Evolutionary conservation across 257 asterid species (phyloP).

Genomic region (Scutellaria baicalensis): DNA sequence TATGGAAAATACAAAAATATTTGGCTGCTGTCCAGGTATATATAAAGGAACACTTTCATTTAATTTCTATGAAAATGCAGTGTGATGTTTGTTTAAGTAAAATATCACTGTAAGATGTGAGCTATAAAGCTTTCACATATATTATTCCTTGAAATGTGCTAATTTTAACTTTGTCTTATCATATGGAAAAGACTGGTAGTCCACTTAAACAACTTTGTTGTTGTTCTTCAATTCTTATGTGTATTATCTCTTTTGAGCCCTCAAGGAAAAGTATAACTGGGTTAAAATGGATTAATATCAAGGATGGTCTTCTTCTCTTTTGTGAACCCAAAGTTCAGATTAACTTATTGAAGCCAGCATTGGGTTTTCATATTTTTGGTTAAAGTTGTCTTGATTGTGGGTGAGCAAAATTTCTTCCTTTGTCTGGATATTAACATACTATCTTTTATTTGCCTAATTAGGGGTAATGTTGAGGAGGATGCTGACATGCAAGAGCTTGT

Average conservation of each 20-base stretch:
- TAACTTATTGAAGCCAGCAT: background rate
- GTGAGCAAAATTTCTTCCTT: constrained; percentile 4
- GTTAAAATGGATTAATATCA: background rate
- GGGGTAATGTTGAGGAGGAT: constrained; percentile 70
- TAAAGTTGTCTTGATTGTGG: background rate
- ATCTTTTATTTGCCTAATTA: constrained; percentile 28
- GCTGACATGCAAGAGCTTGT: constrained; percentile 75
- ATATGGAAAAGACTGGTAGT: background rate
- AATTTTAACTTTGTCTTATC: background rate
- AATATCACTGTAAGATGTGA: background rate
- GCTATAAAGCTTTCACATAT: background rate
- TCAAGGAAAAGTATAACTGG: background rate
- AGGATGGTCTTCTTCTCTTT: background rate
- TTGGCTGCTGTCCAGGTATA: constrained; percentile 76
- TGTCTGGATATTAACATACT: constrained; percentile 11
- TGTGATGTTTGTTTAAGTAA: constrained; percentile 1
- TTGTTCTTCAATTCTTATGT: background rate
- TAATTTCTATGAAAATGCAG: background rate
- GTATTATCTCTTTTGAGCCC: background rate
- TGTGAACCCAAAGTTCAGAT: background rate
- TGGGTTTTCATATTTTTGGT: background rate
- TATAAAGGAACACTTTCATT: constrained; percentile 1
- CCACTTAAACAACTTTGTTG: background rate
- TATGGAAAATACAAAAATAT: constrained; percentile 57
- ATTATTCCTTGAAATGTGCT: background rate